phyloP scores from a whole-genome alignment of 352 stramenopile genomes.

The Globisporangium spinosum region DNA sequence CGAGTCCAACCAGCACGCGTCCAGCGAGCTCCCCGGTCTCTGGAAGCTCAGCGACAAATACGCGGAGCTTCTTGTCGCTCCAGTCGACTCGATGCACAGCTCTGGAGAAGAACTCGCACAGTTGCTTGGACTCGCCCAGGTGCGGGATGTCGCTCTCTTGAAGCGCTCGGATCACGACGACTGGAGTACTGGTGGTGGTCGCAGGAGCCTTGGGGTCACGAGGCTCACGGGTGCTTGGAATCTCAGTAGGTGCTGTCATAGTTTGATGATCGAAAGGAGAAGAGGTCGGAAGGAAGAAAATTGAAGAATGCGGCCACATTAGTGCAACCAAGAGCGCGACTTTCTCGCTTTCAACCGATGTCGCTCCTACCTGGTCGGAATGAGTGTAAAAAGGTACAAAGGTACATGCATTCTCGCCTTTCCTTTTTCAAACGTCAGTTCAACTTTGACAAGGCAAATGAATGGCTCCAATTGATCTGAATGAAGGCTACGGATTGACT shows the following conservation, averaged over 20 bases:
- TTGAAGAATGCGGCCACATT: background rate
- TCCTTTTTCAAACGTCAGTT: background rate
- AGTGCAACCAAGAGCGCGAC: background rate
- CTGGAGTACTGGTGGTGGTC: background rate
- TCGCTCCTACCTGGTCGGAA: background rate
- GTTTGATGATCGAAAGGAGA: background rate
- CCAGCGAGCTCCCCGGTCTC: background rate
- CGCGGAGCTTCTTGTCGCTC: conserved; percentile 22
- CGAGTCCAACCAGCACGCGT: conserved; percentile 18
- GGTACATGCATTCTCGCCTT: background rate
- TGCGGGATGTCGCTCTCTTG: conserved; percentile 5
- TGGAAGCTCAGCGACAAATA: conserved; percentile 27
- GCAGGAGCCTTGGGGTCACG: background rate
- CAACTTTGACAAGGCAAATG: background rate
- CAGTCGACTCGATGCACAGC: conserved; percentile 22
- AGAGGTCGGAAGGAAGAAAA: background rate
- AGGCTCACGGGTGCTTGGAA: background rate
- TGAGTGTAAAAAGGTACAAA: background rate
- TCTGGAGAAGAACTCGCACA: background rate
- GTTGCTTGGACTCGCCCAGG: background rate
- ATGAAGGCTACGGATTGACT: background rate
- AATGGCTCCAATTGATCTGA: background rate
- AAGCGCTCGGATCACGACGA: conserved; percentile 7
- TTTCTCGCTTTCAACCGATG: no score
- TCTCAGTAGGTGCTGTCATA: background rate